Conservation (phyloP, 441 rosid genomes). For the Erodium moschatum region DNA sequence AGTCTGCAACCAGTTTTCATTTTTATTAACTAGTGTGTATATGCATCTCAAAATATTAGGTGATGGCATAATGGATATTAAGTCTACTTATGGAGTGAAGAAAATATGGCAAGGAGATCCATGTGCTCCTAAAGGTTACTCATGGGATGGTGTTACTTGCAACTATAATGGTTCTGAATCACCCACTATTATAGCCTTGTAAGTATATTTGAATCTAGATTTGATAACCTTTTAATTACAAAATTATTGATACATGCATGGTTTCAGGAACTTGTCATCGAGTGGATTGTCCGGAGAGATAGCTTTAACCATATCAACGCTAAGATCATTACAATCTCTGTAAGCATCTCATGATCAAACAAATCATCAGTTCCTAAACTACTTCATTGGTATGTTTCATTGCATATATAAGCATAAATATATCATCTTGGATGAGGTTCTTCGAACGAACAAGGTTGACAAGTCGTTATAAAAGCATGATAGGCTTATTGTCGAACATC, state of each 20-base stretch:
- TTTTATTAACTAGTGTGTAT: background rate
- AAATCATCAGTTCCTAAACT: background rate
- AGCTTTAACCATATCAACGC: background rate
- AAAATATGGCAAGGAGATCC: slow-evolving; percentile 19
- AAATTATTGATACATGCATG: background rate
- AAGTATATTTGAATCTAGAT: too few relatives aligned
- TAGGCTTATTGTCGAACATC: too few relatives aligned
- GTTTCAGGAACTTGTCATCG: slow-evolving; percentile 10
- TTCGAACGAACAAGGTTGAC: too few relatives aligned
- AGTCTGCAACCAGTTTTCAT: background rate
- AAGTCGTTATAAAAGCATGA: too few relatives aligned
- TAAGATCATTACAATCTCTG: background rate
- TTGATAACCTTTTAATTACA: too few relatives aligned
- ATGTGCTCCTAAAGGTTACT: slow-evolving; percentile 12
- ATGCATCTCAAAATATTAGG: background rate
- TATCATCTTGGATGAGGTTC: too few relatives aligned
- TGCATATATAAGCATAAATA: too few relatives aligned
- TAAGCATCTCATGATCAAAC: background rate
- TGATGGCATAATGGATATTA: slow-evolving; percentile 1
- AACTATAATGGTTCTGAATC: background rate
- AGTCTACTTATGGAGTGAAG: slow-evolving; percentile 9
- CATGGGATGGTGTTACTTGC: slow-evolving; percentile 13
- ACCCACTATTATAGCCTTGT: slow-evolving; percentile 4
- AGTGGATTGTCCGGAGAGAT: slow-evolving; percentile 13
- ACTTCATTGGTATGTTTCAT: background rate